Evolutionary conservation across 352 stramenopile genomes (phyloP), one percentile per base, ranked within the genome.

Genomic region (Elongisporangium anandrum): DNA sequence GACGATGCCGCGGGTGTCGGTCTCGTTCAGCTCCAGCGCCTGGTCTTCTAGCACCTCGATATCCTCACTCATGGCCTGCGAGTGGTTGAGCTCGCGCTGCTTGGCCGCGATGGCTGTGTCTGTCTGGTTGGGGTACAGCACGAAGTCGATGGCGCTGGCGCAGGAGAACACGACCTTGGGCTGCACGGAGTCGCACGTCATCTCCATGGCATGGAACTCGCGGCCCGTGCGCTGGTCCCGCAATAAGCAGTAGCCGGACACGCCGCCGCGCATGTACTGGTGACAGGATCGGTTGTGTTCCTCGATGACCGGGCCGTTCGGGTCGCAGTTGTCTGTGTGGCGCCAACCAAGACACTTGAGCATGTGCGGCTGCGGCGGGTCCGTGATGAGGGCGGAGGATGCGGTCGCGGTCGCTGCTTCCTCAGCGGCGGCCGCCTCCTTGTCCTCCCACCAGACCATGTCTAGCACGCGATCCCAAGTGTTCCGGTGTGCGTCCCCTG

Each of bases 231-330:
- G 54, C 16, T 71, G 61, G 45, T 81, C 63, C 54, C 69, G 52
- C 60, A 87, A 71, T 4, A 79, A 51, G 56, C 79, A 89, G 65
- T 80, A 87, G 13, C 79, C 79, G 2, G 69, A 64, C 48, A 70
- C 41, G 54, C 69, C 69, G 21, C 68, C 72, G 20, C 56, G 63
- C 10, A 87, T 63, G 23, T 70, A 68, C 21, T 70, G 65, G 50
- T 78, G 57, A 38, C 79, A 90, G 9, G 61, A 68, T 50, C 64
- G 64, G 61, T 84, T 73, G 52, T 56, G 72, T 12, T 54, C 69
- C 50, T 58, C 22, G 16, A 73, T 39, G 39, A 79, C 60, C 1
- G 55, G 52, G 26, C 60, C 61, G 41, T 74, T 24, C 0, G 69
- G 64, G 9, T 67, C 57, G 60, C 79, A 89, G 41, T 57, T 73